Evolutionary conservation across 257 asterid species (phyloP), one percentile per base, ranked within the genome.

Genomic region (Penstemon davidsonii): DNA sequence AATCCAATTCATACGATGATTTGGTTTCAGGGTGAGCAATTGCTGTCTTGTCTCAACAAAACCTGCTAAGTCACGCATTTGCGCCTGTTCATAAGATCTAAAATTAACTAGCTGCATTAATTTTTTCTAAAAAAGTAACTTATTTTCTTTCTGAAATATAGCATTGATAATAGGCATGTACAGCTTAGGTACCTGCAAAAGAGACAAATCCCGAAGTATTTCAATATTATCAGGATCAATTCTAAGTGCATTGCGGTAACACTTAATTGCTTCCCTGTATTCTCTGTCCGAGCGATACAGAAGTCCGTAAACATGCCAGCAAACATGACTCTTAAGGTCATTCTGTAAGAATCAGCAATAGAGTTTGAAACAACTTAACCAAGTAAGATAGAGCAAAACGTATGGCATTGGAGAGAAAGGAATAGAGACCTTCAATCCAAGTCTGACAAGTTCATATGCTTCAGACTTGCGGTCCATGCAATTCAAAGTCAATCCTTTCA

Each of bases 251-350:
- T 94, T 94, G 46, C 97, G 89, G 79, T 94, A 94, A 76, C 99
- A 91, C 78, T 94, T 94, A 71, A 94, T 94, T 66, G 99, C 99
- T 75, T 94, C 99, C 77, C 97, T 80, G 81, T 94, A 94, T 78
- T 94, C 99, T 84, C 99, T 87, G 79, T 94, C 99, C 2, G 99
- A 91, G 12, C 99, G 89, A 68, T 94, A 94, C 55, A 94, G 79
- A 72, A 94, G 99, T 64, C 99, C 99, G 77, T 87, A 94, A 51
- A 94, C 99, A 75, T 94, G 99, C 99, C 99, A 94, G 82, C 99
- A 94, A 66, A 94, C 95, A 79, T 94, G 99, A 79, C 99, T 94
- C 86, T 94, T 94, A 42, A 94, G 92, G 79, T 94, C 96, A 91
- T 94, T 94, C 99, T 94, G 96, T 88, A 73, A 51, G 84, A 70